Base-by-base conservation (phyloP, 257 asterid species). In the Paraleonurus japonicus region DNA sequence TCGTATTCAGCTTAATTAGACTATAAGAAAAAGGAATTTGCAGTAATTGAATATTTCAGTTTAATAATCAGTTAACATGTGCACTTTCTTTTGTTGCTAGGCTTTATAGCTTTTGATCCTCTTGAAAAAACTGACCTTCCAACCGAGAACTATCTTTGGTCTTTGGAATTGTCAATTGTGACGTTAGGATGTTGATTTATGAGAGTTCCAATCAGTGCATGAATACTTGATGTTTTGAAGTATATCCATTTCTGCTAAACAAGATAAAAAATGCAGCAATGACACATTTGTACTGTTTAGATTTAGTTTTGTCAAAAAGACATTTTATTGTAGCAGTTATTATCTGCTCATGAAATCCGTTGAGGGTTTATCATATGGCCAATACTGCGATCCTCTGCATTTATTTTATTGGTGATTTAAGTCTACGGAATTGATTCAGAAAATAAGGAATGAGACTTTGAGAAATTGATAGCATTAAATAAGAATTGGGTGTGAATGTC, bases 341-440 rank as follows among this genome's bases (percentile, higher is more conserved):
- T 58, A 65, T 39, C 51, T 66, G 61, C 73, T 51, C 16, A 69
- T 57, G 37, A 37, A 55, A 26, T 7, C 32, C 35, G n/a, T 30
- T 54, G 15, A 53, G 51, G 51, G 22, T 50, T 23, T 54, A 16
- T n/a, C 2, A 28, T 15, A 24, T 35, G 19, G 39, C 28, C 16
- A 3, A 37, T 37, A 37, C 15, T 0, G 33, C 23, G 62, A 50
- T 70, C 55, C n/a, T 28, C 20, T 57, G 13, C 47, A 23, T 28
- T 41, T 45, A 58, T 70, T 48, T 67, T 28, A 23, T 67, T 67
- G 26, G 22, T 7, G 20, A 43, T 65, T 70, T 67, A 65, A 45
- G 55, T 37, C 26, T 58, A 24, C 5, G 9, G 13, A n/a, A n/a
- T 26, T 50, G 20, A 57, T 70, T 67, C 48, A 48, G 62, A 24